A percentile compares a stretch with the other conserved stretches of the same genome.
These are phyloP conservation scores for Fusarium praegraminearum DNA, from an alignment of 2,329 filamentous ascomycete genomes.

Conservation along the genomic window DNA sequence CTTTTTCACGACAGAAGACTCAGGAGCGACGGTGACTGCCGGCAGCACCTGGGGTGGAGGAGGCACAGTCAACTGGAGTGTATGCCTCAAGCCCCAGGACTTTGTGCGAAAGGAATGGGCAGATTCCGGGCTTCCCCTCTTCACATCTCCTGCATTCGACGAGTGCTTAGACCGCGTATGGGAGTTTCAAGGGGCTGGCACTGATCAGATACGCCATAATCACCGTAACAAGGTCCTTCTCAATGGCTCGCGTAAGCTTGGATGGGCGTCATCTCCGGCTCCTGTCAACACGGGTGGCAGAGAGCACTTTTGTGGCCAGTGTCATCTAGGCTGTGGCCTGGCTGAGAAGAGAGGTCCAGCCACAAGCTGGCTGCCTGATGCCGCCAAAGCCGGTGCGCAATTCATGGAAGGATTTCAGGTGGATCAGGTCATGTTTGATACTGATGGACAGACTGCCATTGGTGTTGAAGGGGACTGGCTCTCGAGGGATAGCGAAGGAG, in stretches of 20 bases:
- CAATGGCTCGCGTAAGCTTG: slow-evolving; percentile 79
- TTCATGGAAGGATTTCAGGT: slow-evolving; percentile 88
- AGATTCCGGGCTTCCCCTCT: slow-evolving; percentile 74
- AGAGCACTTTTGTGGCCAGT: slow-evolving; percentile 79
- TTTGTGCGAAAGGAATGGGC: slow-evolving; percentile 88
- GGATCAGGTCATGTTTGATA: slow-evolving; percentile 76
- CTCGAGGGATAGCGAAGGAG: slow-evolving; percentile 73
- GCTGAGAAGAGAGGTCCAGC: slow-evolving; percentile 83
- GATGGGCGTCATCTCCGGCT: slow-evolving; percentile 75
- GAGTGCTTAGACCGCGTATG: slow-evolving; percentile 84
- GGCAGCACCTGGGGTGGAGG: slow-evolving; percentile 87
- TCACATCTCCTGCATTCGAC: slow-evolving; percentile 80
- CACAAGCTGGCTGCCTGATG: slow-evolving; percentile 82
- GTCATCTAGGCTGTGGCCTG: slow-evolving; percentile 70
- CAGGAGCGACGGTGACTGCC: slow-evolving; percentile 70
- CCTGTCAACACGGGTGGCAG: slow-evolving; percentile 83
- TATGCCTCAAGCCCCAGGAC: slow-evolving; percentile 73
- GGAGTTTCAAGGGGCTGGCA: slow-evolving; percentile 79
- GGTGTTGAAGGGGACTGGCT: slow-evolving; percentile 83
- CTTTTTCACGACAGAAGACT: slow-evolving; percentile 66
- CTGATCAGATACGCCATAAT: slow-evolving; percentile 77
- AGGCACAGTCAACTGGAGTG: slow-evolving; percentile 88
- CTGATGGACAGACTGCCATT: slow-evolving; percentile 67
- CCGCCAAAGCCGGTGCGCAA: slow-evolving; percentile 78
- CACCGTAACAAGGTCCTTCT: slow-evolving; percentile 77